Percentiles rank a stretch among this genome's conserved stretches.
These are phyloP conservation scores for Trichophyton mentagrophytes DNA, from an alignment of 2,329 filamentous ascomycete species.

Conservation along the genomic window DNA sequence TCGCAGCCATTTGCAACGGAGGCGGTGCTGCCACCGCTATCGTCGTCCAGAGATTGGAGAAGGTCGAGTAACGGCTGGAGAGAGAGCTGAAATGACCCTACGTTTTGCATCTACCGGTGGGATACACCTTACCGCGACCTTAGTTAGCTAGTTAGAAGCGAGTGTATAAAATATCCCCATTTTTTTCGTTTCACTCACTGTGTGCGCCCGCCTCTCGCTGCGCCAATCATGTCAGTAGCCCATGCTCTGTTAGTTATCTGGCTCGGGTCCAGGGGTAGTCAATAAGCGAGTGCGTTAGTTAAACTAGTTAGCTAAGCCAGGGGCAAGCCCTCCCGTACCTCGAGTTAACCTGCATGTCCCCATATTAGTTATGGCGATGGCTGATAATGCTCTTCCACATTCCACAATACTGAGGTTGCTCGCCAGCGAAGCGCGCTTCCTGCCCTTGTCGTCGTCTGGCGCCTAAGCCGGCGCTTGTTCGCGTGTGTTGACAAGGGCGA, in stretches of 20 bases:
- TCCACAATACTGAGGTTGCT: no score
- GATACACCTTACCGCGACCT: background rate
- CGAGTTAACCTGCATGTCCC: no score
- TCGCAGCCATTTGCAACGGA: slow-evolving; percentile 93
- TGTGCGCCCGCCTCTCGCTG: background rate
- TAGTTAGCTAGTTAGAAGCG: background rate
- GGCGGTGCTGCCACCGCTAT: slow-evolving; percentile 84
- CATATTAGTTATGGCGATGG: no score
- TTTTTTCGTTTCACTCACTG: background rate
- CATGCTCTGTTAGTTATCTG: background rate
- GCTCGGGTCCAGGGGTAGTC: background rate
- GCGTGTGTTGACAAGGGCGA: background rate
- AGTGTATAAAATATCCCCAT: background rate
- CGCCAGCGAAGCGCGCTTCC: background rate
- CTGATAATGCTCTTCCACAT: background rate
- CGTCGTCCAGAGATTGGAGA: slow-evolving; percentile 71
- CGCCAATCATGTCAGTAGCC: background rate
- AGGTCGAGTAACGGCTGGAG: slow-evolving; percentile 24
- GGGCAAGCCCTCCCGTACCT: no score
- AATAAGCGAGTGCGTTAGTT: background rate
- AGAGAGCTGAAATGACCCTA: background rate
- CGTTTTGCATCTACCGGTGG: background rate
- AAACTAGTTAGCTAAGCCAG: no score
- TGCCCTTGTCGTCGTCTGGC: background rate
- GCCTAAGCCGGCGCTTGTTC: background rate